These are phyloP conservation scores for Sporothrix pseudoabietina DNA, from an alignment of 2,329 filamentous ascomycete species.

Conservation along the genomic window DNA sequence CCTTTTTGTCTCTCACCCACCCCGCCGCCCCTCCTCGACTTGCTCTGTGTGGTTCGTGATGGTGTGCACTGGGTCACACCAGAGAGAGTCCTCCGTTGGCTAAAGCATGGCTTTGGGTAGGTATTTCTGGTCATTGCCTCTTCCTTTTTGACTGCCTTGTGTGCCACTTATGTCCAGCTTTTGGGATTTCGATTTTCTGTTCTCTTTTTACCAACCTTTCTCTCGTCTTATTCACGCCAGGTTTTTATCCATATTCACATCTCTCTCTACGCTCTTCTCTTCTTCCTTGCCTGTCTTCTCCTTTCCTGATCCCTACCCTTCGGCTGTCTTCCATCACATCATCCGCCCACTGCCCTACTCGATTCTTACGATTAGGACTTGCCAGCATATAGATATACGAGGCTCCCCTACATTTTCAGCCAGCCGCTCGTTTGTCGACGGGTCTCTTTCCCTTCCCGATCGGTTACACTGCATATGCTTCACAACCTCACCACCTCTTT, in stretches of 20 bases:
- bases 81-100: background rate
- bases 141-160: background rate
- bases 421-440: conserved; percentile 20
- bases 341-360: background rate
- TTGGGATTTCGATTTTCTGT: background rate
- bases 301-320: background rate
- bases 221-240: background rate
- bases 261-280: background rate
- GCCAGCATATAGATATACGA: conserved; percentile 25
- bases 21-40: conserved; percentile 7
- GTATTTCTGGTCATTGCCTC: background rate
- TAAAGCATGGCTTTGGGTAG: background rate
- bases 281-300: background rate
- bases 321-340: background rate
- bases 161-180: background rate
- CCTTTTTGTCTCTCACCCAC: background rate
- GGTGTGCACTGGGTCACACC: conserved; percentile 32
- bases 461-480: conserved; percentile 27
- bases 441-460: conserved; percentile 26
- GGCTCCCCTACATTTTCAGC: conserved; percentile 31
- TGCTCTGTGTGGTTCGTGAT: conserved; percentile 21
- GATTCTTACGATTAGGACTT: background rate
- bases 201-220: background rate
- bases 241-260: background rate
- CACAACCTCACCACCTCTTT: background rate